Percentiles rank a stretch among this genome's conserved stretches.
Conservation (phyloP, 2,329 filamentous ascomycete genomes). For the Pseudonectria foliicola region DNA sequence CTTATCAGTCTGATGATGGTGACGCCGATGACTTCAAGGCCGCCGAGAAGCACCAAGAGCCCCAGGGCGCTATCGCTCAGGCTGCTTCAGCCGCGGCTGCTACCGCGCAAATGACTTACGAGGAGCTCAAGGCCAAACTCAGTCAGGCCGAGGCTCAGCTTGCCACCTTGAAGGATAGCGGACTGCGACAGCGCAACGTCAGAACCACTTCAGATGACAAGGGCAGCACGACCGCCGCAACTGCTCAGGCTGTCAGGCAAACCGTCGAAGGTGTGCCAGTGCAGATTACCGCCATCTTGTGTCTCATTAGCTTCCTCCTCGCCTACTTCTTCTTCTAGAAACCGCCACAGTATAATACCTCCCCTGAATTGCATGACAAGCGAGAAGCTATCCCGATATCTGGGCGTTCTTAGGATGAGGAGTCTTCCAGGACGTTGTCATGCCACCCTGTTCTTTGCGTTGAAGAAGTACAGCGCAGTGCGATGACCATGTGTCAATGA, state of each 20-base stretch:
- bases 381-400: background rate
- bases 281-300: constrained; percentile 75
- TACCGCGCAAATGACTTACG: constrained; percentile 32
- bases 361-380: constrained; percentile 4
- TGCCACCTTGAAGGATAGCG: constrained; percentile 61
- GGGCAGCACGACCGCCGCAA: constrained; percentile 41
- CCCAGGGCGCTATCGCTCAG: constrained; percentile 25
- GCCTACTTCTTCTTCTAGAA: constrained; percentile 92
- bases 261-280: constrained; percentile 74
- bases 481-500: too few species aligned
- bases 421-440: too few species aligned
- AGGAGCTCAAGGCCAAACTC: constrained; percentile 67
- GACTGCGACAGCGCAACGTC: constrained; percentile 72
- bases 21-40: constrained; percentile 22
- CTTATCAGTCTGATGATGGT: constrained; percentile 28
- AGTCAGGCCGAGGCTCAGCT: constrained; percentile 69
- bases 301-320: constrained; percentile 83
- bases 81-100: constrained; percentile 43
- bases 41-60: constrained; percentile 20
- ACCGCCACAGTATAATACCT: constrained; percentile 3
- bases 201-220: constrained; percentile 43
- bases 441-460: too few species aligned
- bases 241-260: constrained; percentile 48
- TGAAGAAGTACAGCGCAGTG: too few species aligned
- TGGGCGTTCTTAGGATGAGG: background rate